A percentile compares a stretch with the other conserved stretches of the same genome.
Evolutionary conservation across 495 filamentous ascomycete species (phyloP).

Genomic region (Tuber borchii): DNA sequence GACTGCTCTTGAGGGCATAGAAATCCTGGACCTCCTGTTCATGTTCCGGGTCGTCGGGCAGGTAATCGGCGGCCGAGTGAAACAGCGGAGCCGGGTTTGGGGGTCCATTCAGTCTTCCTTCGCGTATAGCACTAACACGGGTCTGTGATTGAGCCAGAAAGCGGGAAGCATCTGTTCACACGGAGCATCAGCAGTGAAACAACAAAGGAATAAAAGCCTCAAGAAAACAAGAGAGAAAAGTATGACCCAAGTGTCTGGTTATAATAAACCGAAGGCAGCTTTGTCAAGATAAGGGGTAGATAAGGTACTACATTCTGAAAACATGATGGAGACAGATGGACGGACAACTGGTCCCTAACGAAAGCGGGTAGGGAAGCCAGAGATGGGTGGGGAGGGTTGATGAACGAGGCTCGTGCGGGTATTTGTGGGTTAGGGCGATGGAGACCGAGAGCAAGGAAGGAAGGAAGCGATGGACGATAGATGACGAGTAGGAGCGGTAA

Average conservation of each 20-base stretch:
- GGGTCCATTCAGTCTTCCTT: conserved; percentile 33
- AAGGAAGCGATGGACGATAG: background rate
- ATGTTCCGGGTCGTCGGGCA: conserved; percentile 67
- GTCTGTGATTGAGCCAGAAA: conserved; percentile 98
- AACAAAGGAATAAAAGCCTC: background rate
- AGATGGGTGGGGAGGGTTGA: background rate
- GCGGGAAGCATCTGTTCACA: conserved; percentile 75
- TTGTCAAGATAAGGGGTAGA: conserved; percentile 24
- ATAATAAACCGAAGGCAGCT: conserved; percentile 13
- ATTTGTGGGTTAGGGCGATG: background rate
- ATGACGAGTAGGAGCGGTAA: conserved; percentile 18
- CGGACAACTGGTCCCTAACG: conserved; percentile 33
- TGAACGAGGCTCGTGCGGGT: conserved; percentile 3
- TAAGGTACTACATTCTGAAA: conserved; percentile 83
- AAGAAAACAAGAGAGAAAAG: conserved; percentile 4
- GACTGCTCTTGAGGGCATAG: conserved; percentile 81
- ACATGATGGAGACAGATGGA: conserved; percentile 56
- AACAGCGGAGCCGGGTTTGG: conserved; percentile 61
- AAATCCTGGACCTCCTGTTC: conserved; percentile 89
- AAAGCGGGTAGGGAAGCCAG: conserved; percentile 22
- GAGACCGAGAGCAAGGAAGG: background rate
- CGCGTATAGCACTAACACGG: conserved; percentile 50
- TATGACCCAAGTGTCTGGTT: background rate
- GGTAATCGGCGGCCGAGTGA: conserved; percentile 59
- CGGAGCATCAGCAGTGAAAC: conserved; percentile 23